Conservation (phyloP, 2,329 filamentous ascomycete species). For the Xylaria sp. region DNA sequence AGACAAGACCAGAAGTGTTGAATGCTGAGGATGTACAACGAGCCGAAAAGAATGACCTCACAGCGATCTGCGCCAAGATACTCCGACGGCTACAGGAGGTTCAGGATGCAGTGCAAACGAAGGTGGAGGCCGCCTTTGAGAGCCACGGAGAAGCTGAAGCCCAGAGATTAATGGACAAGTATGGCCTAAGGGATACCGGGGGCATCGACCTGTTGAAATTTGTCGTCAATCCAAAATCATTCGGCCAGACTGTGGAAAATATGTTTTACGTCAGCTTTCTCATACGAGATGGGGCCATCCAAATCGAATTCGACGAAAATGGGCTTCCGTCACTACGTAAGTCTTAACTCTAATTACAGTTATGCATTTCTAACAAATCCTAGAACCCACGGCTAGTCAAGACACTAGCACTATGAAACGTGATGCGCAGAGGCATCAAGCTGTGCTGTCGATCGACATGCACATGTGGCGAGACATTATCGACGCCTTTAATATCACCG, state of each 20-base stretch:
- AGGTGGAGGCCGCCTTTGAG: constrained; percentile 55
- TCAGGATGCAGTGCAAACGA: constrained; percentile 59
- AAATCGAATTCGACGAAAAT: constrained; percentile 77
- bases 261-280: constrained; percentile 97
- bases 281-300: constrained; percentile 84
- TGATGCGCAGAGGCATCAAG: constrained; percentile 78
- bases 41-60: constrained; percentile 82
- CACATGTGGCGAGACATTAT: constrained; percentile 83
- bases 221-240: constrained; percentile 88
- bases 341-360: constrained; percentile 51
- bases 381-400: constrained; percentile 54
- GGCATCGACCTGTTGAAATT: constrained; percentile 87
- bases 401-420: constrained; percentile 58
- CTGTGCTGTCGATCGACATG: constrained; percentile 89
- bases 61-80: constrained; percentile 81
- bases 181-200: constrained; percentile 73
- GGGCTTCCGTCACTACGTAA: constrained; percentile 83
- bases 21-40: constrained; percentile 77
- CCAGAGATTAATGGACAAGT: constrained; percentile 68
- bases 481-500: constrained; percentile 77
- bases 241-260: constrained; percentile 96
- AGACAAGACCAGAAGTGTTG: constrained; percentile 83
- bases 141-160: constrained; percentile 61
- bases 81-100: constrained; percentile 67
- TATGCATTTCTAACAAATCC: constrained; percentile 33